These are phyloP conservation scores for Chaetothyriales sp. DNA, from an alignment of 2,329 filamentous ascomycete genomes.

Conservation along the genomic window DNA sequence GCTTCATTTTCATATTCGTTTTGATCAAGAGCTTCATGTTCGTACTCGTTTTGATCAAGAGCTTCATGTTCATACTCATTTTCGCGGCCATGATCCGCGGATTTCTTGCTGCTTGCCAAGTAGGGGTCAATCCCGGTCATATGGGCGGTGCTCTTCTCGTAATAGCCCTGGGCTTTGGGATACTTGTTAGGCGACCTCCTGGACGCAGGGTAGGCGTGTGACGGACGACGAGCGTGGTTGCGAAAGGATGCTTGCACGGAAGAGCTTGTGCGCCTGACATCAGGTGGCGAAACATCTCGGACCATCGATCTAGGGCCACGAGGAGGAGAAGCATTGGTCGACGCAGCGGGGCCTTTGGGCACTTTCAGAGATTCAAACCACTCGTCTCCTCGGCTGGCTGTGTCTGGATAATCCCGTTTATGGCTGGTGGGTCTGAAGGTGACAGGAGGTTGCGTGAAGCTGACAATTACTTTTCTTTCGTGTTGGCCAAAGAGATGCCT, in stretches of 20 bases:
- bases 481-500: background rate
- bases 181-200: background rate
- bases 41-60: background rate
- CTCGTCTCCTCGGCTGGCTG: background rate
- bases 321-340: slow-evolving; percentile 4
- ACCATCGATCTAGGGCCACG: background rate
- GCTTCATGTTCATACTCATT: background rate
- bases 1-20: background rate
- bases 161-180: background rate
- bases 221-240: background rate
- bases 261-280: background rate
- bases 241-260: background rate
- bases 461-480: background rate
- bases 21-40: background rate
- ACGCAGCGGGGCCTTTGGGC: slow-evolving; percentile 17
- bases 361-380: background rate
- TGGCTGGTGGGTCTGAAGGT: background rate
- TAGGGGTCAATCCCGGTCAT: background rate
- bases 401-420: background rate
- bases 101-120: background rate
- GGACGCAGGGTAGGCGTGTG: too few relatives aligned
- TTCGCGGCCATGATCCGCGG: too few relatives aligned
- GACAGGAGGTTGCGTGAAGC: background rate
- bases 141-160: background rate
- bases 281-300: background rate